Evolutionary conservation across 768 basidiomycete genomes (phyloP).

Genomic region (Kwoniella mangroviensis): DNA sequence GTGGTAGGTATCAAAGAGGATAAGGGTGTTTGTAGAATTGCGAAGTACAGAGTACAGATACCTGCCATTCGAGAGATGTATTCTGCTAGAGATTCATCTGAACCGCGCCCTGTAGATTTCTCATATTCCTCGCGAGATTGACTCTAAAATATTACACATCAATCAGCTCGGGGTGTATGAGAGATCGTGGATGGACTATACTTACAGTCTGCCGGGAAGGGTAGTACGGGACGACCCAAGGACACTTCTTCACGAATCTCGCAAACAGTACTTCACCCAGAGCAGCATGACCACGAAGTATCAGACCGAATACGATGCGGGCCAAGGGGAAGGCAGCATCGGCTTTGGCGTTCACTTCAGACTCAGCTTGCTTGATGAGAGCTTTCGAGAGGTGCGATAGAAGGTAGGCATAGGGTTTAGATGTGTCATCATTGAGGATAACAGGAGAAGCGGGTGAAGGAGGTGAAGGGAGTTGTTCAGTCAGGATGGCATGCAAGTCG

Average conservation of each 20-base stretch:
- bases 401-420: slow-evolving; percentile 67
- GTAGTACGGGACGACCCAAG: slow-evolving; percentile 77
- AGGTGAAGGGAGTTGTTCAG: slow-evolving; percentile 26
- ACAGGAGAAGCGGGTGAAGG: slow-evolving; percentile 34
- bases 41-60: slow-evolving; percentile 84
- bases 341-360: slow-evolving; percentile 87
- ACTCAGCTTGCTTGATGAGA: slow-evolving; percentile 88
- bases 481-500: slow-evolving; percentile 61
- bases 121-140: slow-evolving; percentile 59
- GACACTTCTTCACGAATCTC: slow-evolving; percentile 83
- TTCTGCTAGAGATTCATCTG: slow-evolving; percentile 66
- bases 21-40: slow-evolving; percentile 63
- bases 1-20: slow-evolving; percentile 35
- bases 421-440: slow-evolving; percentile 51
- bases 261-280: slow-evolving; percentile 81
- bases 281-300: slow-evolving; percentile 63
- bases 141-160: slow-evolving; percentile 33
- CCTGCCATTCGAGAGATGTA: slow-evolving; percentile 73
- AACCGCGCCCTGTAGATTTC: slow-evolving; percentile 57
- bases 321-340: slow-evolving; percentile 83
- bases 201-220: slow-evolving; percentile 64
- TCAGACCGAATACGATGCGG: slow-evolving; percentile 70
- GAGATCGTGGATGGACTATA: not conserved
- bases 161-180: not conserved
- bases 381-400: slow-evolving; percentile 87